phyloP scores from a whole-genome alignment of 2,329 filamentous ascomycete species.

The Parafenestella ontariensis region DNA sequence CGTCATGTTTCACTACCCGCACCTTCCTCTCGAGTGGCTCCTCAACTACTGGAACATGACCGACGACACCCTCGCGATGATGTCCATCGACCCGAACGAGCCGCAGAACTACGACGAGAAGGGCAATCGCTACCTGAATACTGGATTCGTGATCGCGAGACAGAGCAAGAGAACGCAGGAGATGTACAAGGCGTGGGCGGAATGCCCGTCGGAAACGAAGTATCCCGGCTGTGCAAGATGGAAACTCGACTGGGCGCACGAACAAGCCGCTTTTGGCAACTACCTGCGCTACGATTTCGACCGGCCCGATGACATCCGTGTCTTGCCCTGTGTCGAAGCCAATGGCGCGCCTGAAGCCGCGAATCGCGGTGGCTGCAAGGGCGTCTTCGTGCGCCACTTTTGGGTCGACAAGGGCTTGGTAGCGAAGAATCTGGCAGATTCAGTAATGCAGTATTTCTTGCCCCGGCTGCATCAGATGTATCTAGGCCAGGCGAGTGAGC shows the following conservation, averaged over 20 bases:
- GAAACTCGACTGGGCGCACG: slow-evolving; percentile 47
- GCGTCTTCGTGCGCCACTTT: slow-evolving; percentile 49
- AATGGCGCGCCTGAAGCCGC: slow-evolving; percentile 47
- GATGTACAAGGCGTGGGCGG: slow-evolving; percentile 49
- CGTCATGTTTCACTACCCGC: slow-evolving; percentile 56
- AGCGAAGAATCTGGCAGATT: slow-evolving; percentile 39
- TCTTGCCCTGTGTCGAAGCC: slow-evolving; percentile 48
- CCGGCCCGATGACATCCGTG: slow-evolving; percentile 46
- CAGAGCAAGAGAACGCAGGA: slow-evolving; percentile 47
- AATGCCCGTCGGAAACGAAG: slow-evolving; percentile 44
- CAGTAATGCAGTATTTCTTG: slow-evolving; percentile 48
- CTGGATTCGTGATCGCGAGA: slow-evolving; percentile 55
- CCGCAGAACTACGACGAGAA: slow-evolving; percentile 52
- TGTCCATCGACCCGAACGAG: slow-evolving; percentile 56
- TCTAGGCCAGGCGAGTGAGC: slow-evolving; percentile 32
- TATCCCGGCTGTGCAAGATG: slow-evolving; percentile 47
- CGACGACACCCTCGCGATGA: slow-evolving; percentile 54
- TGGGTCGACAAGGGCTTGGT: slow-evolving; percentile 48
- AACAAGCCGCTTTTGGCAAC: slow-evolving; percentile 50
- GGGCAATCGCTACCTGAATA: slow-evolving; percentile 53
- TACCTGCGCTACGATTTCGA: slow-evolving; percentile 49
- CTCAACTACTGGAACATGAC: slow-evolving; percentile 59
- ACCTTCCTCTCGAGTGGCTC: slow-evolving; percentile 59
- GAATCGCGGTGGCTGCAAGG: slow-evolving; percentile 45
- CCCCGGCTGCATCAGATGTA: slow-evolving; percentile 45